phyloP scores from a whole-genome alignment of 257 asterid species.

The Solanum peruvianum region DNA sequence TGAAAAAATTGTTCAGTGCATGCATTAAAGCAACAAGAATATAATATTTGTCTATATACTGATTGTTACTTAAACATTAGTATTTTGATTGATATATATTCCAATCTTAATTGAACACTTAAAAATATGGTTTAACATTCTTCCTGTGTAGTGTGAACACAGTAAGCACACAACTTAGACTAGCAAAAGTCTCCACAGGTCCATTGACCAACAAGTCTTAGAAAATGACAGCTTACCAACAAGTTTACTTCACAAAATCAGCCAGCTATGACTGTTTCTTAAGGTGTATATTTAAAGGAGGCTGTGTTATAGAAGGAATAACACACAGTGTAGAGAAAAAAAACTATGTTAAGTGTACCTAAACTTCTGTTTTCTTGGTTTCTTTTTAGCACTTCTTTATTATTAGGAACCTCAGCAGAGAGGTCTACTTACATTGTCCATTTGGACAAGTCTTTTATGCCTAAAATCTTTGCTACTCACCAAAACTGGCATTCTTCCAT shows the following conservation, averaged over 20 bases:
- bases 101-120: neutral
- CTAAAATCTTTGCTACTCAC: constrained; percentile 1
- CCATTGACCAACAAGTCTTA: neutral
- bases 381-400: neutral
- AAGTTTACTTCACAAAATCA: neutral
- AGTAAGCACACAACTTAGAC: neutral
- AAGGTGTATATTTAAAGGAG: neutral
- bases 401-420: neutral
- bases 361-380: neutral
- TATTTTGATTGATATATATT: neutral
- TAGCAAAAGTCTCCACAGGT: neutral
- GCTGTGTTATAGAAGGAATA: neutral
- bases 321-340: neutral
- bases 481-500: constrained; percentile 5
- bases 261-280: neutral
- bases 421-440: constrained; percentile 12
- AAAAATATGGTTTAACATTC: neutral
- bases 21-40: neutral
- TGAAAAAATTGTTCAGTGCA: neutral
- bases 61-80: neutral
- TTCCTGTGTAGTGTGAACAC: neutral
- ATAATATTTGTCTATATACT: neutral
- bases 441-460: constrained; percentile 14
- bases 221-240: neutral
- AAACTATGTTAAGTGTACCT: neutral